Evolutionary conservation across 192 early-diverging fungal genomes (phyloP), one percentile per base, ranked within the genome.

Genomic region (Dimargaris verticillata): DNA sequence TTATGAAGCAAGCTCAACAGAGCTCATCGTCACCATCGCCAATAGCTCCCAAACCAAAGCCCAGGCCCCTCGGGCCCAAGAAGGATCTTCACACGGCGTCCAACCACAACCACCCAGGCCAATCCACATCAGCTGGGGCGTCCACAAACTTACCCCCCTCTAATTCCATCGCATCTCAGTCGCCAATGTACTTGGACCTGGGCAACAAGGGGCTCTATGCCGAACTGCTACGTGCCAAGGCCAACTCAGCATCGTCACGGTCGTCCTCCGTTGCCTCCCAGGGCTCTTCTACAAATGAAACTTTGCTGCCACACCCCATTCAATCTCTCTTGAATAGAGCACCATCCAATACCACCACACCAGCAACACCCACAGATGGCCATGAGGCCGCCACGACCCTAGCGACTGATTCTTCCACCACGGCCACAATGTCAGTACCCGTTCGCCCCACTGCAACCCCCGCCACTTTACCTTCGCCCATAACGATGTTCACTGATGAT

Each of bases 151-250:
- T n/a, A n/a, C 44, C 44, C 15, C 15, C 44, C 7, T 45, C 15
- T 9, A 15, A 45, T 12, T 45, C 44, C 44, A 22, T 50, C 13
- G 13, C 6, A 6, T 22, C 49, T 6, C 10, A 6, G 49, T n/a
- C 10, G 17, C 49, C 6, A 22, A 22, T 50, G 13, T 58, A 58
- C 55, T 58, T 41, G 28, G 29, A 58, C 10, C 15, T 33, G 13
- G 41, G 41, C 29, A 33, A 41, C 28, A 58, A 58, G 38, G 55
- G 55, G 13, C 41, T 58, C 17, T 58, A 42, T 38, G 55, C 55
- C 28, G 55, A 58, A 22, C 28, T 58, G 28, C 41, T 58, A 42
- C 55, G 55, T 1, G 55, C 55, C 41, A 11, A 22, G 55, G 55
- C 55, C 29, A 25, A 41, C 13, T 58, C 55, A 17, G 28, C 41